Evolutionary conservation across 2,329 filamentous ascomycete species (phyloP), one percentile per base, ranked within the genome.

Genomic region (Phaeomoniella chlamydospora): DNA sequence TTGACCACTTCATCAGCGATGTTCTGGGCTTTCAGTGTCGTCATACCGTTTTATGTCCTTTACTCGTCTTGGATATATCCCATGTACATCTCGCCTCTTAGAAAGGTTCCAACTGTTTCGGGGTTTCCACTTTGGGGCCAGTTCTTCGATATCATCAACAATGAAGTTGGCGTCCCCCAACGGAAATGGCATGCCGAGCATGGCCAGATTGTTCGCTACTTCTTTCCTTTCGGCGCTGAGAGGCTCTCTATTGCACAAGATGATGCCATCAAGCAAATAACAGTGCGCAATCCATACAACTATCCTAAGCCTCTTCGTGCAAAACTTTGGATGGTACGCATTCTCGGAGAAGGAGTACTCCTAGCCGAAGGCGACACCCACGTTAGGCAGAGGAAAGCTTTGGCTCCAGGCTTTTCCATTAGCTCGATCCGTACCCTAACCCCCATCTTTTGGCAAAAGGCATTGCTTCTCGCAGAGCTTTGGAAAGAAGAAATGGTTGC

Each of bases 161-260:
- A 52, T 33, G 61, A 65, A 42, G 57, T 55, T 33, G 61, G 61
- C 35, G 48, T 62, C 4, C 52, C 57, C 12, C 59, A 63, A 38
- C 55, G 61, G 31, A 39, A 49, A 39, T 65, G 62, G 61, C 61
- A 64, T 43, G 40, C 53, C 26, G 34, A 55, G 15, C 50, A 61
- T 33, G 61, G 60, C 12, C 52, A 56, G 18, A 60, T 64, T 32
- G 55, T 64, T 36, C 54, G 62, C 37, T 65, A 64, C 41, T 64
- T 60, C 51, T 64, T 64, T 39, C 62, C 61, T 15, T 58, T 64
- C 26, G 62, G 61, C 34, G 51, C 55, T 15, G 61, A 64, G 45
- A 53, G 61, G 29, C 51, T 65, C 5, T 58, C 61, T 3, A 46
- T 65, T 31, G 59, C 60, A 39, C 58, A 62, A 33, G 59, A 65